phyloP scores from a whole-genome alignment of 2,329 filamentous ascomycete species.

The Emmonsiellopsis sp. region DNA sequence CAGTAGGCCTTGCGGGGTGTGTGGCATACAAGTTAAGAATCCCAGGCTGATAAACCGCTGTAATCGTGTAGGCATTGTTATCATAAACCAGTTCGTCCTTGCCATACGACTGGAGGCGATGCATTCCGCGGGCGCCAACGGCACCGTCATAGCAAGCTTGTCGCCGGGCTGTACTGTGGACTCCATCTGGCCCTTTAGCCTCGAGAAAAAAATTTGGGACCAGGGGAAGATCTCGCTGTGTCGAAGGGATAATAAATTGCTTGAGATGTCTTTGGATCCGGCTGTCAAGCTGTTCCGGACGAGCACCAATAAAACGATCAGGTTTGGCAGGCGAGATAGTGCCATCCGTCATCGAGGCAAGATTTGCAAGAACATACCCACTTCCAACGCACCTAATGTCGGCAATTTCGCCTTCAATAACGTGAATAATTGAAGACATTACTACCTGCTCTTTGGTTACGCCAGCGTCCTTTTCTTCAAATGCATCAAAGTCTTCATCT shows the following conservation, averaged over 20 bases:
- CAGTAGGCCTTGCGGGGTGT: not conserved
- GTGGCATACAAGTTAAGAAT: constrained; percentile 8
- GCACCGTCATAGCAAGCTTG: constrained; percentile 33
- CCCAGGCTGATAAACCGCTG: constrained; percentile 12
- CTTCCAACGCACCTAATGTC: constrained; percentile 16
- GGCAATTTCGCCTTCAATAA: constrained; percentile 9
- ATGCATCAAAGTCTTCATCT: constrained; percentile 19
- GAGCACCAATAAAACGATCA: constrained; percentile 23
- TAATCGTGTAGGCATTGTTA: constrained; percentile 30
- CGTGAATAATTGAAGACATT: constrained; percentile 23
- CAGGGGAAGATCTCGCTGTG: constrained; percentile 18
- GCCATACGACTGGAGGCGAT: constrained; percentile 28
- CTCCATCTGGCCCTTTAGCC: constrained; percentile 28
- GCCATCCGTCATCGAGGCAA: constrained; percentile 25
- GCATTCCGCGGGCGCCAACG: constrained; percentile 28
- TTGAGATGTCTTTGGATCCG: constrained; percentile 16
- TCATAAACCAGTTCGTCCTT: constrained; percentile 26
- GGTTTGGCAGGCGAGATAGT: constrained; percentile 17
- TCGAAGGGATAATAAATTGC: constrained; percentile 22
- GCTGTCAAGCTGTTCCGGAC: constrained; percentile 19
- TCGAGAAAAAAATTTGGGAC: constrained; percentile 36
- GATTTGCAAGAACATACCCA: constrained; percentile 24
- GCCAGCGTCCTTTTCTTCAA: constrained; percentile 17
- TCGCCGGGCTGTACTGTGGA: constrained; percentile 18
- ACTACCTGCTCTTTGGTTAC: constrained; percentile 25